Evolutionary conservation across 2,329 filamentous ascomycete genomes (phyloP).

Genomic region (Fusarium torulosum): DNA sequence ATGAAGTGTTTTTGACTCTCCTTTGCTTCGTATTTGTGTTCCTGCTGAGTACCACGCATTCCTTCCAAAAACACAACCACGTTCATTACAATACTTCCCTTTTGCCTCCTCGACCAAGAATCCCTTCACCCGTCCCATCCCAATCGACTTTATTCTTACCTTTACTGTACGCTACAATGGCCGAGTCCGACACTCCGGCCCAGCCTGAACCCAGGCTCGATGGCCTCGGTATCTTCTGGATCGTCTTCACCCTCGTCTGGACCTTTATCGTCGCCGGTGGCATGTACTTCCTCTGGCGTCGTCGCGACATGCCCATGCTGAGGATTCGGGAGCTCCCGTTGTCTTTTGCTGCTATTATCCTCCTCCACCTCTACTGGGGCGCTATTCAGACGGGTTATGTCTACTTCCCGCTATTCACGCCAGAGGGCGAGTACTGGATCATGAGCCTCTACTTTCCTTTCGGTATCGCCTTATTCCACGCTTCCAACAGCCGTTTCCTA

Average conservation of each 20-base stretch:
- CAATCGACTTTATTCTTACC: background rate
- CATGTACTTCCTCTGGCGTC: conserved; percentile 57
- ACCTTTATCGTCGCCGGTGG: conserved; percentile 55
- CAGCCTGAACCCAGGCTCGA: conserved; percentile 52
- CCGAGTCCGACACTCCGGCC: conserved; percentile 30
- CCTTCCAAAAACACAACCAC: conserved; percentile 34
- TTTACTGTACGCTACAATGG: conserved; percentile 28
- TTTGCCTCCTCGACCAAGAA: background rate
- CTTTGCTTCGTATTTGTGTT: conserved; percentile 1
- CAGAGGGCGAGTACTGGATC: conserved; percentile 72
- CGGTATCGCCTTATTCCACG: conserved; percentile 75
- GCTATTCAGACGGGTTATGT: conserved; percentile 56
- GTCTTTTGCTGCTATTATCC: conserved; percentile 56
- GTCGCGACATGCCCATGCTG: conserved; percentile 57
- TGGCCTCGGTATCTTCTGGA: conserved; percentile 58
- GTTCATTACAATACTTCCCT: conserved; percentile 33
- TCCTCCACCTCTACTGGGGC: conserved; percentile 60
- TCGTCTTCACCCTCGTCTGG: conserved; percentile 55
- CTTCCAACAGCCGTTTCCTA: conserved; percentile 71
- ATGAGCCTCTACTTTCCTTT: conserved; percentile 75
- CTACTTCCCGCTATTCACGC: conserved; percentile 59
- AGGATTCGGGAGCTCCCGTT: conserved; percentile 57
- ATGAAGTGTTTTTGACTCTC: background rate
- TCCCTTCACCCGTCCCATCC: background rate
- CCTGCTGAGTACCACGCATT: conserved; percentile 32